Conservation (phyloP, 2,329 filamentous ascomycete genomes). For the Exophiala mesophila region DNA sequence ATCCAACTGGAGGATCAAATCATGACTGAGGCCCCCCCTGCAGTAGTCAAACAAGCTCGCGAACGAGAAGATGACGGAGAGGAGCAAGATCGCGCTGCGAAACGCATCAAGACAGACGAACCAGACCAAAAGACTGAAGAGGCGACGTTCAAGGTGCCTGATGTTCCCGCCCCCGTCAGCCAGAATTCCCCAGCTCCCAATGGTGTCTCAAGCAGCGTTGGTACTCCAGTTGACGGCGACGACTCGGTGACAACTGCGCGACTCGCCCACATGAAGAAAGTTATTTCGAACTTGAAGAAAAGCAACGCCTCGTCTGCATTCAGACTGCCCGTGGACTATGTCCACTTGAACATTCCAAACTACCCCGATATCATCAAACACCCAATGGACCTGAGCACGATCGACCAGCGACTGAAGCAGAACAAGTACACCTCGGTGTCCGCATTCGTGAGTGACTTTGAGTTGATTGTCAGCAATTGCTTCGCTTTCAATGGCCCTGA, state of each 20-base stretch:
- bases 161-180: slow-evolving; percentile 34
- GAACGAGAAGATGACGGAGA: slow-evolving; percentile 68
- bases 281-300: slow-evolving; percentile 60
- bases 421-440: slow-evolving; percentile 65
- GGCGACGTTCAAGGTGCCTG: slow-evolving; percentile 42
- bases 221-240: slow-evolving; percentile 22
- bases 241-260: slow-evolving; percentile 21
- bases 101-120: slow-evolving; percentile 71
- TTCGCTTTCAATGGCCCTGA: slow-evolving; percentile 73
- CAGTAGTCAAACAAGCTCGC: slow-evolving; percentile 59
- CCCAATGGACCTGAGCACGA: slow-evolving; percentile 78
- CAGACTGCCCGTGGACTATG: slow-evolving; percentile 67
- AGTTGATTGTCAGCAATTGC: slow-evolving; percentile 74
- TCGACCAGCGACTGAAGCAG: slow-evolving; percentile 74
- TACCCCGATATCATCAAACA: slow-evolving; percentile 68
- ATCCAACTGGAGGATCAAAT: slow-evolving; percentile 38
- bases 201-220: slow-evolving; percentile 30
- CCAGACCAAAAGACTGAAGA: slow-evolving; percentile 33
- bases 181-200: slow-evolving; percentile 23
- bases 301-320: slow-evolving; percentile 76
- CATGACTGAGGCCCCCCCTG: slow-evolving; percentile 52
- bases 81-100: slow-evolving; percentile 63
- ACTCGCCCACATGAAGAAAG: slow-evolving; percentile 26
- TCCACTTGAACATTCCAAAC: slow-evolving; percentile 70
- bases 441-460: slow-evolving; percentile 68